Percentiles rank a stretch among this genome's conserved stretches.
phyloP scores from a whole-genome alignment of 176 grass and related monocot genomes.

The Phragmites australis region DNA sequence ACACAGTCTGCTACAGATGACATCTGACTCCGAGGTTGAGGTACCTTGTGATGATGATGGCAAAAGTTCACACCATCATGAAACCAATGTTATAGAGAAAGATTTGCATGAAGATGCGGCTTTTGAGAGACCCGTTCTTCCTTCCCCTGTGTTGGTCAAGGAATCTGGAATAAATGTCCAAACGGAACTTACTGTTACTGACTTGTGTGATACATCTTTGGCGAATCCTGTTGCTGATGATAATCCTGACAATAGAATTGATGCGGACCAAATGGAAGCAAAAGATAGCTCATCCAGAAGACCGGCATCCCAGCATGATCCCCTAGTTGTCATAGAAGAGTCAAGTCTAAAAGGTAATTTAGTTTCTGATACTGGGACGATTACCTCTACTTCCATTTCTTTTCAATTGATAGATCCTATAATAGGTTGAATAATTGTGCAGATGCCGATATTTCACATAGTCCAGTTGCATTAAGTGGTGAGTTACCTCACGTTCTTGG shows the following conservation, averaged over 20 bases:
- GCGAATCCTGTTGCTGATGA: slow-evolving; percentile 22
- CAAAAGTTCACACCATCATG: slow-evolving; percentile 30
- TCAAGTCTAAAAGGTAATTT: slow-evolving; percentile 39
- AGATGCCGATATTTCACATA: slow-evolving; percentile 37
- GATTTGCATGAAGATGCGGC: slow-evolving; percentile 30
- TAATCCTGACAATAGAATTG: slow-evolving; percentile 12
- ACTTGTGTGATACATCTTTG: slow-evolving; percentile 9
- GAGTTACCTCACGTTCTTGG: slow-evolving; percentile 26
- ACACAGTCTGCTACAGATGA: slow-evolving; percentile 59
- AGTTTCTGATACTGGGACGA: not conserved
- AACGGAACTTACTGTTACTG: slow-evolving; percentile 38
- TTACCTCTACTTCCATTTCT: slow-evolving; percentile 2
- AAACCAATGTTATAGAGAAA: slow-evolving; percentile 24
- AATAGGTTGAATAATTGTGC: slow-evolving; percentile 24
- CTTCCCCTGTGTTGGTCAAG: slow-evolving; percentile 24
- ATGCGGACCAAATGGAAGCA: slow-evolving; percentile 22
- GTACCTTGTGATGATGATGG: slow-evolving; percentile 47
- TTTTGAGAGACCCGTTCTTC: slow-evolving; percentile 22
- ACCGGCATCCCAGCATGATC: not conserved
- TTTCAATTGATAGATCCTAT: slow-evolving; percentile 21
- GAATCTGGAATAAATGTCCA: slow-evolving; percentile 44
- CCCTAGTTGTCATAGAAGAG: slow-evolving; percentile 10
- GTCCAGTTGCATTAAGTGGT: slow-evolving; percentile 22
- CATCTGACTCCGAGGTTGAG: slow-evolving; percentile 65
- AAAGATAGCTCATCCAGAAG: not conserved